Percentiles rank a stretch among this genome's conserved stretches.
phyloP scores from a whole-genome alignment of 202 grass and related monocot genomes.

The Dendrocalamus latiflorus region DNA sequence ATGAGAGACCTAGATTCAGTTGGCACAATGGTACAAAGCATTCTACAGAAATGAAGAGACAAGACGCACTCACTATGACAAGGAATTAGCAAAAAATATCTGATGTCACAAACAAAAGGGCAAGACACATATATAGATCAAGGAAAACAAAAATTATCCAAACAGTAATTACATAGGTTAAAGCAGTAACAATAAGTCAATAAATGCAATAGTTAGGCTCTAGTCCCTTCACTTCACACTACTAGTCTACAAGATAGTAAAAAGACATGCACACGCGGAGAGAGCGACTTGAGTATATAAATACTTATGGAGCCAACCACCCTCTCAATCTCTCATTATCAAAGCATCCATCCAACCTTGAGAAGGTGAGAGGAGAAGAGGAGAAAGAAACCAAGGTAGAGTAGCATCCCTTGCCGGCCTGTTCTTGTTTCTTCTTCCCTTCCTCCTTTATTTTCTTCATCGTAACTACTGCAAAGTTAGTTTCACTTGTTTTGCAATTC shows the following conservation, averaged over 20 bases:
- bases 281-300: slow-evolving; percentile 15
- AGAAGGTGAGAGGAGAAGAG: slow-evolving; percentile 21
- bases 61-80: neutral
- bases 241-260: neutral
- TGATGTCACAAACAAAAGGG: neutral
- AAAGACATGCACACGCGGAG: neutral
- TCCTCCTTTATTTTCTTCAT: neutral
- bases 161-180: neutral
- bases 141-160: neutral
- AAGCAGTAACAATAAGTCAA: neutral
- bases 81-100: neutral
- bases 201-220: neutral
- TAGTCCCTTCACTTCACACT: neutral
- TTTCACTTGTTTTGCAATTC: neutral
- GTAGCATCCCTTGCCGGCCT: neutral
- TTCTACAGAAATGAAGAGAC: neutral
- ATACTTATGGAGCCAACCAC: slow-evolving; percentile 24
- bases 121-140: neutral
- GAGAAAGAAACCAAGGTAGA: neutral
- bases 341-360: slow-evolving; percentile 15
- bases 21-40: neutral
- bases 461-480: neutral
- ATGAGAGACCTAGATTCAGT: neutral
- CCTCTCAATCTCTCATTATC: slow-evolving; percentile 29
- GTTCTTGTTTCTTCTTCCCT: neutral